phyloP scores from a whole-genome alignment of 805 yeast genomes.

The Saccharomycopsis sp. region DNA sequence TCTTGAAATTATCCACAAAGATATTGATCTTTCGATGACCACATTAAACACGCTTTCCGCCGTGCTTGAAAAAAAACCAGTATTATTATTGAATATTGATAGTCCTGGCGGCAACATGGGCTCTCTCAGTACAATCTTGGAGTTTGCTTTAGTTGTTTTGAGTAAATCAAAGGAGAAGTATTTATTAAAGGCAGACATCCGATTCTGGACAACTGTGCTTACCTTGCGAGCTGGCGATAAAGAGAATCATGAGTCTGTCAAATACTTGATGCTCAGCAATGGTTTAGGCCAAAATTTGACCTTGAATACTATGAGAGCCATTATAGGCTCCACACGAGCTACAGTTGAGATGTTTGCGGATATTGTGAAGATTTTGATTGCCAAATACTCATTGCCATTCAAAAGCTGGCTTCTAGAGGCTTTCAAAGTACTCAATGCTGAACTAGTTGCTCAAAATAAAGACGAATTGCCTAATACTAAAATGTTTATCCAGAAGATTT shows the following conservation, averaged over 20 bases:
- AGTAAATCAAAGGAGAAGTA: conserved; percentile 42
- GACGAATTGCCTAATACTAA: conserved; percentile 20
- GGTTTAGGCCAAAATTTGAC: conserved; percentile 29
- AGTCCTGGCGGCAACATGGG: not conserved
- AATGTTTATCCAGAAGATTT: conserved; percentile 30
- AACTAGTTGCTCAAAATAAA: conserved; percentile 25
- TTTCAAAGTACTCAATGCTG: conserved; percentile 26
- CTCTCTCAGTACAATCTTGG: conserved; percentile 3
- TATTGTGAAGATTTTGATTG: conserved; percentile 41
- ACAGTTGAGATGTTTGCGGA: conserved; percentile 53
- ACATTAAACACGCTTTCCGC: conserved; percentile 4
- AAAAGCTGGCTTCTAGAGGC: conserved; percentile 41
- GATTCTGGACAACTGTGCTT: conserved; percentile 47
- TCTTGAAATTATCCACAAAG: conserved; percentile 1
- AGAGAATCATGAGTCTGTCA: conserved; percentile 34
- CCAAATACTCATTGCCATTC: conserved; percentile 42
- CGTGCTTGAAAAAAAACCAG: conserved; percentile 17
- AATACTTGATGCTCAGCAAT: conserved; percentile 25
- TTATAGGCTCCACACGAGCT: conserved; percentile 51
- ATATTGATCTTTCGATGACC: conserved; percentile 12
- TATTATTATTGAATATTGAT: conserved; percentile 5
- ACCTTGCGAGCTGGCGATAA: conserved; percentile 40
- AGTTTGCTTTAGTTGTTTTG: conserved; percentile 4
- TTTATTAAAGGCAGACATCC: conserved; percentile 41
- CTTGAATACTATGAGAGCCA: conserved; percentile 33